Conservation (phyloP, 305 asterid species). For the Coffea humblotiana region DNA sequence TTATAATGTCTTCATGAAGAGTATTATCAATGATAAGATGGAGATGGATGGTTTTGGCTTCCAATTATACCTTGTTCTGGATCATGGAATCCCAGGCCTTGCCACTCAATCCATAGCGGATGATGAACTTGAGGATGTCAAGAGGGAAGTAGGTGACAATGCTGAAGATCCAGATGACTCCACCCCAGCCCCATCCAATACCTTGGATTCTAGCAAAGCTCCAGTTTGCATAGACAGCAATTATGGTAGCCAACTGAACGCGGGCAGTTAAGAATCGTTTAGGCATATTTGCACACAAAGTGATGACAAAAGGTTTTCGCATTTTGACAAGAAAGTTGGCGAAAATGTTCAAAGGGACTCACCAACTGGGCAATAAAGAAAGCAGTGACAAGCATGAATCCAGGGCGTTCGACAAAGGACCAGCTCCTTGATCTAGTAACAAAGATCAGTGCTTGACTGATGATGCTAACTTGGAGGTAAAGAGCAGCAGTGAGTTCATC, state of each 20-base stretch:
- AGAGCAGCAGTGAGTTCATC: conserved; percentile 77
- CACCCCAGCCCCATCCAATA: conserved; percentile 96
- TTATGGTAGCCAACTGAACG: conserved; percentile 60
- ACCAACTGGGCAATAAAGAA: conserved; percentile 82
- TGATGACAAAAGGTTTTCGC: not conserved
- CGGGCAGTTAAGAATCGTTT: not conserved
- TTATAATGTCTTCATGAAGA: not conserved
- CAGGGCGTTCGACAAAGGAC: conserved; percentile 90
- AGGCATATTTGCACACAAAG: not conserved
- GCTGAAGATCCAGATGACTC: conserved; percentile 76
- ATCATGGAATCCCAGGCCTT: conserved; percentile 74
- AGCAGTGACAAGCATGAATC: conserved; percentile 53
- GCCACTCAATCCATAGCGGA: conserved; percentile 52
- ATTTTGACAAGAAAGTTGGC: not conserved
- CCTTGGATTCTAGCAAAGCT: conserved; percentile 71
- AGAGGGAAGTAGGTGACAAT: conserved; percentile 77
- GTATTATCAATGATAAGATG: not conserved
- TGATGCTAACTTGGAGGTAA: conserved; percentile 91
- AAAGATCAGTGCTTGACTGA: conserved; percentile 88
- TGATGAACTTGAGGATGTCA: conserved; percentile 75
- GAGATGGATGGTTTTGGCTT: conserved; percentile 1
- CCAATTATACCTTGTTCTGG: conserved; percentile 54
- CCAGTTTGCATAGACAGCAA: conserved; percentile 84
- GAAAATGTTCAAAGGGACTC: conserved; percentile 18
- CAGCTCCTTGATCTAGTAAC: conserved; percentile 91